Conservation (phyloP, 345 rosid species). For the Combretum micranthum region DNA sequence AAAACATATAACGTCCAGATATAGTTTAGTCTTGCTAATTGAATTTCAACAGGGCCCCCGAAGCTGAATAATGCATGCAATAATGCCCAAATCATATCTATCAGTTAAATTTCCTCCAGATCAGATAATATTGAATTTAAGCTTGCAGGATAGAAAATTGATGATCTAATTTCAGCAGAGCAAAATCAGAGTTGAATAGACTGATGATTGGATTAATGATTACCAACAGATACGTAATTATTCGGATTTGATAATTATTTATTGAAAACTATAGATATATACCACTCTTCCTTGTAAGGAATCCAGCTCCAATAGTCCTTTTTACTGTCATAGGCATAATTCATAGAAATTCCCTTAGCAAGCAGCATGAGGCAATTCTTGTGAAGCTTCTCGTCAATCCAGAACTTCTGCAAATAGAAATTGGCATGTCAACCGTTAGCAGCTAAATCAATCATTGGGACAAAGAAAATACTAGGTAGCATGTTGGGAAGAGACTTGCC, state of each 20-base stretch:
- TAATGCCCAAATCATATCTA: not conserved
- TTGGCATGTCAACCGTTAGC: too few species aligned
- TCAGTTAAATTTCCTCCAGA: not conserved
- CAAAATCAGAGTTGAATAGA: too few species aligned
- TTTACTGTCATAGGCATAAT: not conserved
- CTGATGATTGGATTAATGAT: too few species aligned
- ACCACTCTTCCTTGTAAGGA: not conserved
- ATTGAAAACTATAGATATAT: not conserved
- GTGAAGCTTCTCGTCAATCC: not conserved
- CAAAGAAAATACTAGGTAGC: too few species aligned
- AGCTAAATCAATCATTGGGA: too few species aligned
- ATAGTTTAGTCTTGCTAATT: not conserved
- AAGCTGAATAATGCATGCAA: not conserved
- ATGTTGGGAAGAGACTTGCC: too few species aligned
- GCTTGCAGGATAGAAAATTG: too few species aligned
- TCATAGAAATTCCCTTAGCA: not conserved
- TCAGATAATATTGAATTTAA: not conserved
- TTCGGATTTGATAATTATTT: not conserved
- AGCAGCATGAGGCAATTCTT: conserved; percentile 2
- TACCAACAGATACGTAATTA: not conserved
- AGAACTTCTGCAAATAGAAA: not conserved
- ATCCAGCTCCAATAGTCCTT: conserved; percentile 5
- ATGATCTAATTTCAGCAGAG: too few species aligned
- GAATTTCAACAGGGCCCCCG: not conserved
- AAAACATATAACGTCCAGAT: not conserved